Evolutionary conservation across 2,329 filamentous ascomycete species (phyloP).

Genomic region (Colletotrichum liriopes): DNA sequence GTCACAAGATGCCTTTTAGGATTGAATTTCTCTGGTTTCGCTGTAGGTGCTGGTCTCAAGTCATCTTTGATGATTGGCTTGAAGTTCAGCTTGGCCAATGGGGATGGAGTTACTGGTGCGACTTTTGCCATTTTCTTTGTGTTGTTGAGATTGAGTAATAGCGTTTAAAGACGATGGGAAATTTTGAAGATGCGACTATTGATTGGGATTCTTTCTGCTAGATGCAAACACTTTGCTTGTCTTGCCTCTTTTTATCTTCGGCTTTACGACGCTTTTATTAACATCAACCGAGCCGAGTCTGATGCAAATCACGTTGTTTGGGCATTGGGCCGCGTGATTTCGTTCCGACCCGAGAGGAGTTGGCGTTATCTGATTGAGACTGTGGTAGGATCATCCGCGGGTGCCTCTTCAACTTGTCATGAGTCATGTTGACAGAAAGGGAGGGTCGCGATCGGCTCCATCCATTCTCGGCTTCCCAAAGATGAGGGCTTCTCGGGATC

Average conservation of each 20-base stretch:
- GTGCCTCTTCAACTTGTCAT: not conserved
- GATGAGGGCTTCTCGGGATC: not conserved
- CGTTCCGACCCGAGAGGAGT: not conserved
- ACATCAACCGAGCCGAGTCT: not conserved
- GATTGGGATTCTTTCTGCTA: not conserved
- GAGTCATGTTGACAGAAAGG: not conserved
- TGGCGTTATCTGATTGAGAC: not conserved
- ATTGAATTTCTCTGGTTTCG: constrained; percentile 59
- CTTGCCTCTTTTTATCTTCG: not conserved
- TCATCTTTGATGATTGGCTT: constrained; percentile 14
- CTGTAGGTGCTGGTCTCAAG: not conserved
- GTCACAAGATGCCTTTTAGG: constrained; percentile 70
- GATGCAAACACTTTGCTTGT: too few relatives aligned
- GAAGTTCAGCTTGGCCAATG: constrained; percentile 17
- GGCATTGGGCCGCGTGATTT: not conserved
- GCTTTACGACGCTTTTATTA: too few relatives aligned
- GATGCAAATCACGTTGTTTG: too few relatives aligned
- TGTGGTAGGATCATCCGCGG: not conserved
- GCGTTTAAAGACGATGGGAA: not conserved
- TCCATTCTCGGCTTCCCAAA: too few relatives aligned
- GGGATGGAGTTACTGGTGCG: not conserved
- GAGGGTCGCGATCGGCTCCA: not conserved
- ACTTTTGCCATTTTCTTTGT: constrained; percentile 11
- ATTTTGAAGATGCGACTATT: not conserved
- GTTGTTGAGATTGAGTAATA: not conserved